Evolutionary conservation across 371 early-diverging fungal genomes (phyloP).

Genomic region (Mucor mucedo): DNA sequence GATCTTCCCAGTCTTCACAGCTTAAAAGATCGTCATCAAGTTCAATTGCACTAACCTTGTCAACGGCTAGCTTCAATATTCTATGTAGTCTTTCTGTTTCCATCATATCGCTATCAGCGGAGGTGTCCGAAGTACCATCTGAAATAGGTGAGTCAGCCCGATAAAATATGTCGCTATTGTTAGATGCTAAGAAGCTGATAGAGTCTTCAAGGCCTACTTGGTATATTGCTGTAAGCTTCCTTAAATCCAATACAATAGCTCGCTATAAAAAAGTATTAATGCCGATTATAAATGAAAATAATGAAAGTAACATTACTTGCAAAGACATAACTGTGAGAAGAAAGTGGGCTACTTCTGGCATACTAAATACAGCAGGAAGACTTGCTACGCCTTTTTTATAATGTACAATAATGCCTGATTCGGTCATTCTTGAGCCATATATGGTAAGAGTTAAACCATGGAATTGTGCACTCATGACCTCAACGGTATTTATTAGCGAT

Average conservation of each 20-base stretch:
- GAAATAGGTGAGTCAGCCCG: conserved; percentile 14
- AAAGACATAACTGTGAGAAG: conserved; percentile 20
- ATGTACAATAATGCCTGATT: conserved; percentile 13
- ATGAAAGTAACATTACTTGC: conserved; percentile 14
- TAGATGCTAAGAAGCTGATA: conserved; percentile 12
- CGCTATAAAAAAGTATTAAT: conserved; percentile 9
- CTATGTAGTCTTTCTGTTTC: conserved; percentile 15
- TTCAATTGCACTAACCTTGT: conserved; percentile 17
- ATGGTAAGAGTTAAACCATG: conserved; percentile 1
- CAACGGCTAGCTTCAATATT: conserved; percentile 17
- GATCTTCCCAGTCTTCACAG: conserved; percentile 28
- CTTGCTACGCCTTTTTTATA: conserved; percentile 7
- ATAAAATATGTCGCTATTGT: conserved; percentile 7
- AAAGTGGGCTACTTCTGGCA: conserved; percentile 11
- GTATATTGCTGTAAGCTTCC: conserved; percentile 10
- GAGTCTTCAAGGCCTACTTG: conserved; percentile 16
- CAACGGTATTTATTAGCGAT: conserved; percentile 11
- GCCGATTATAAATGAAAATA: conserved; percentile 1
- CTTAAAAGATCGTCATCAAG: conserved; percentile 19
- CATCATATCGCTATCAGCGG: conserved; percentile 14
- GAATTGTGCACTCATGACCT: conserved; percentile 20
- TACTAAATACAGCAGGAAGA: conserved; percentile 2
- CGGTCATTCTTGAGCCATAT: conserved; percentile 24
- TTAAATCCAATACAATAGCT: conserved; percentile 2
- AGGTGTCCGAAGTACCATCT: conserved; percentile 17